Evolutionary conservation across 495 filamentous ascomycete genomes (phyloP), one percentile per base, ranked within the genome.

Genomic region (Hypoxylon cercidicola): DNA sequence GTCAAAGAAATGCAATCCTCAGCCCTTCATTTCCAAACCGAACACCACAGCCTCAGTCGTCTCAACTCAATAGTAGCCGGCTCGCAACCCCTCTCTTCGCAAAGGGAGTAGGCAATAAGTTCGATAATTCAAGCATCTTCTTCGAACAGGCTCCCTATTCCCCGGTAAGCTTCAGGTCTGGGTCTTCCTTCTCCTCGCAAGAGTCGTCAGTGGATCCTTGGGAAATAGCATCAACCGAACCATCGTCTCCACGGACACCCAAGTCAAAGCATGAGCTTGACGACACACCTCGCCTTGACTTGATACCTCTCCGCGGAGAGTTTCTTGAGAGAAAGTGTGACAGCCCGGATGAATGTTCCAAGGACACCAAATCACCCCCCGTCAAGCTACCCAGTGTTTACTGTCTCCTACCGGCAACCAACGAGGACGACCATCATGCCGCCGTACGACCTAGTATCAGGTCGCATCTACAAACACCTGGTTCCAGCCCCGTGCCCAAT

Each of bases 181-280:
- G 60, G 19, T 60, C 66, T 35, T 68, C 65, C 4, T 65, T 69
- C 52, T 69, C 66, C 21, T 28, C 25, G 25, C 45, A 47, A 32
- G 66, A 40, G 0, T 69, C 55, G 1, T 35, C 39, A 3, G 19
- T 51, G n/a, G 66, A 65, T 0, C 21, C 40, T n/a, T 69, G 66
- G 60, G 60, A 47, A 8, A 52, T 28, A 19, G n/a, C 49, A 37
- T 56, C 66, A 37, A 40, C 52, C n/a, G 47, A 44, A n/a, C 56
- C 50, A 4, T 60, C 66, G 3, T 47, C 66, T 3, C 61, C 66
- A 12, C 50, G 47, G 16, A 43, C 61, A 1, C 56, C 61, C 10
- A 56, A 10, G 32, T 11, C 66, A 6, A 65, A 55, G 52, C 56
- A 62, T 4, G 66, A 65, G 11, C 7, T 19, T 40, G 61, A 69